Conservation (phyloP, 768 basidiomycete species). For the Mycena haematopus region DNA sequence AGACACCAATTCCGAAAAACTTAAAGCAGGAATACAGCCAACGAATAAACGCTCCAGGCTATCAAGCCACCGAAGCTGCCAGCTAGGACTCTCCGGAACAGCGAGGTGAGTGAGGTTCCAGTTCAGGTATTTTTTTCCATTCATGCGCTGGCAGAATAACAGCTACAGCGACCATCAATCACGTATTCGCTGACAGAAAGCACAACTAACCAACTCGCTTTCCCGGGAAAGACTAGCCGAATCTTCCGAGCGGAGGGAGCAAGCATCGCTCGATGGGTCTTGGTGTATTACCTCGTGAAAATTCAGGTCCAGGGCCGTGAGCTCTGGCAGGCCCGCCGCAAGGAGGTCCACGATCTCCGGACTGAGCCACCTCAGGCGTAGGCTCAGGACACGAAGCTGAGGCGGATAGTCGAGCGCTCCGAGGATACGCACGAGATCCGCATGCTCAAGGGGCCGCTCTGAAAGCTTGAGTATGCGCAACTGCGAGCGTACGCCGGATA, state of each 20-base stretch:
- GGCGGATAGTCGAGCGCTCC: constrained; percentile 26
- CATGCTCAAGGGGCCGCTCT: constrained; percentile 41
- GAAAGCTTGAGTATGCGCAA: constrained; percentile 43
- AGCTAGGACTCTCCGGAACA: constrained; percentile 21
- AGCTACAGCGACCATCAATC: background rate
- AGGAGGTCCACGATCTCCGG: constrained; percentile 36
- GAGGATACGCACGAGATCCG: constrained; percentile 42
- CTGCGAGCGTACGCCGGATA: constrained; percentile 37
- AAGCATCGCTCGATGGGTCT: constrained; percentile 16
- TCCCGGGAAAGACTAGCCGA: constrained; percentile 11
- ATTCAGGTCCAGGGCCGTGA: constrained; percentile 33
- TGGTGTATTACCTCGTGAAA: constrained; percentile 34
- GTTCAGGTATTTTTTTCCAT: background rate
- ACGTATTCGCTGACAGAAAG: too few species aligned
- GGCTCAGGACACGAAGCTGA: constrained; percentile 30
- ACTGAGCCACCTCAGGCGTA: constrained; percentile 33
- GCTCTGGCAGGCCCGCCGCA: constrained; percentile 32
- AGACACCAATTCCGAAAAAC: constrained; percentile 23
- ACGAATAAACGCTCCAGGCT: constrained; percentile 21
- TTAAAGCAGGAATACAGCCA: constrained; percentile 23
- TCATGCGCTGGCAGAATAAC: constrained; percentile 20
- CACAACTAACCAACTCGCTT: constrained; percentile 19
- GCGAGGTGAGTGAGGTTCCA: constrained; percentile 27
- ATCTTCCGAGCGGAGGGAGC: constrained; percentile 18
- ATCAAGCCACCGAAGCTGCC: constrained; percentile 21